Evolutionary conservation across 2,329 filamentous ascomycete genomes (phyloP).

Genomic region (Shiraia bambusicola): DNA sequence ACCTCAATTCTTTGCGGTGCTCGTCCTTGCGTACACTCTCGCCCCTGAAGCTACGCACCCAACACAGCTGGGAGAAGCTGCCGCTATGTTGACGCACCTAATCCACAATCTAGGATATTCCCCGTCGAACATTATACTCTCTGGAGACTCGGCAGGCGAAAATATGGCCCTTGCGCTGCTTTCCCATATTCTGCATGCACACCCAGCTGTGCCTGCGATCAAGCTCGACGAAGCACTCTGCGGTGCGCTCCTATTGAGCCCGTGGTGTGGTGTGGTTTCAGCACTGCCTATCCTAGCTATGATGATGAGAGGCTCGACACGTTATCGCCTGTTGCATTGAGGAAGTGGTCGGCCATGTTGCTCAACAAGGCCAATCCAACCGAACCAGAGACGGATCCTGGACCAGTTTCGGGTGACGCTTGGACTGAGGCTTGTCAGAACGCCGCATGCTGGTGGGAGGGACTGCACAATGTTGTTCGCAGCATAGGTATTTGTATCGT

Average conservation of each 20-base stretch:
- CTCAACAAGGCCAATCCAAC: constrained; percentile 9
- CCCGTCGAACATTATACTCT: constrained; percentile 14
- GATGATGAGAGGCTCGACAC: constrained; percentile 14
- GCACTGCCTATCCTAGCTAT: constrained; percentile 19
- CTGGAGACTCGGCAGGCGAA: constrained; percentile 14
- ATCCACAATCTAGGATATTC: constrained; percentile 10
- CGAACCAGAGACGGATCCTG: constrained; percentile 14
- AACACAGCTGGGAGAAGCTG: constrained; percentile 23
- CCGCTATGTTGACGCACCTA: constrained; percentile 18
- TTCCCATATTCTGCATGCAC: constrained; percentile 28
- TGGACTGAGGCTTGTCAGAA: constrained; percentile 19
- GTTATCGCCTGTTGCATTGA: constrained; percentile 6
- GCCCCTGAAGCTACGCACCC: constrained; percentile 24
- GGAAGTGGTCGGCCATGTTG: constrained; percentile 20
- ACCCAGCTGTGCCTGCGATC: constrained; percentile 17
- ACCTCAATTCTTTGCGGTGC: constrained; percentile 16
- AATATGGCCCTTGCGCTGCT: constrained; percentile 10
- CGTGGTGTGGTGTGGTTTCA: constrained; percentile 19
- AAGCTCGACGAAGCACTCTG: constrained; percentile 13
- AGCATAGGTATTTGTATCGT: constrained; percentile 14
- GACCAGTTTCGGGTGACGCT: constrained; percentile 12
- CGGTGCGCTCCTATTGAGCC: constrained; percentile 17
- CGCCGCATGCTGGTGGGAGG: constrained; percentile 11
- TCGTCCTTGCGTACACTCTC: constrained; percentile 24
- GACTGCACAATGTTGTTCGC: constrained; percentile 10